Conservation (phyloP, 169 alveolate genomes). For the Plasmodium malariae region DNA sequence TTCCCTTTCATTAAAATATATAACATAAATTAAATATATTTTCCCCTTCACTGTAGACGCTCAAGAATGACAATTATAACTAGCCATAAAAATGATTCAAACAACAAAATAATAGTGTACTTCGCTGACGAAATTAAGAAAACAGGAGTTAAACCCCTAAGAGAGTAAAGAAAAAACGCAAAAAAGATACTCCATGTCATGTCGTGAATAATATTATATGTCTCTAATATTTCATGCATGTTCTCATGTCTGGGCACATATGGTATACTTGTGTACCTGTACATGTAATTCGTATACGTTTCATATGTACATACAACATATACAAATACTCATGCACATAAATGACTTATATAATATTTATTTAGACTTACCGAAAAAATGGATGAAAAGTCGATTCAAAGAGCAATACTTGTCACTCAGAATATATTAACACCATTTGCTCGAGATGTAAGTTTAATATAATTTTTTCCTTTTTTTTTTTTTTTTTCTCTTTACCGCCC, state of each 20-base stretch:
- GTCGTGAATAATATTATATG: no score
- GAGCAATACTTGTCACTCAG: constrained; percentile 94
- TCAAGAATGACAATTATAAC: constrained; percentile 90
- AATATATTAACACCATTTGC: constrained; percentile 94
- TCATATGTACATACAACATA: neutral
- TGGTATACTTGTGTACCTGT: no score
- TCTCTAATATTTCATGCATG: no score
- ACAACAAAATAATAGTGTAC: constrained; percentile 89
- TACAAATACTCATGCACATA: neutral
- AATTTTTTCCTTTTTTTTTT: neutral
- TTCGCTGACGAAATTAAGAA: constrained; percentile 94
- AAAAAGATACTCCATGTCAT: neutral
- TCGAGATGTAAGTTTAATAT: constrained; percentile 87
- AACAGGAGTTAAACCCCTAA: constrained; percentile 95
- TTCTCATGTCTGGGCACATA: no score
- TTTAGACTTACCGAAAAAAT: constrained; percentile 91
- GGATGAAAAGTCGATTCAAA: constrained; percentile 93
- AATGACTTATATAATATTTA: neutral
- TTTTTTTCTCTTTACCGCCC: constrained; percentile 10
- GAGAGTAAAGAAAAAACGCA: constrained; percentile 85
- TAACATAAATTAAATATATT: neutral
- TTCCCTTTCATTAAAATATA: neutral
- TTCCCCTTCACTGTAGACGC: constrained; percentile 81
- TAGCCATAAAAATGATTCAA: constrained; percentile 88
- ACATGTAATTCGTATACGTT: no score